Evolutionary conservation across 768 basidiomycete species (phyloP).

Genomic region (Galerina marginata): DNA sequence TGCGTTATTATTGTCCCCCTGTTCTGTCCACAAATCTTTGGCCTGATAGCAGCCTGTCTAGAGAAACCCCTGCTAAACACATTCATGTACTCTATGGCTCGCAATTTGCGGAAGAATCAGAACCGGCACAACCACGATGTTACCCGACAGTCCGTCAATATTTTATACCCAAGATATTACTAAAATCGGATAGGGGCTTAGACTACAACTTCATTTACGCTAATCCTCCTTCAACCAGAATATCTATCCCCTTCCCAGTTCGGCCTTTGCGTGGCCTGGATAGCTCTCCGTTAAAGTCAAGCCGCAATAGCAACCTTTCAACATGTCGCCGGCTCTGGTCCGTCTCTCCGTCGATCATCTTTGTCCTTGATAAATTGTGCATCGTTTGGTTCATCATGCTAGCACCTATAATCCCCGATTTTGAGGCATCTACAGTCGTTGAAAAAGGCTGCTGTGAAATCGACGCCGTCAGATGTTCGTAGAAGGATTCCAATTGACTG

Average conservation of each 20-base stretch:
- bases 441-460: constrained; percentile 78
- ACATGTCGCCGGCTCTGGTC: constrained; percentile 79
- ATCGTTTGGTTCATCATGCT: constrained; percentile 61
- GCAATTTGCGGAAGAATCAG: constrained; percentile 16
- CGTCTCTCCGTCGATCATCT: constrained; percentile 56
- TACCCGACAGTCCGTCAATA: neutral
- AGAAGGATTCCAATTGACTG: constrained; percentile 72
- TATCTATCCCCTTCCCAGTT: constrained; percentile 36
- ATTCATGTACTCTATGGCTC: constrained; percentile 11
- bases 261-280: constrained; percentile 51
- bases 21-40: constrained; percentile 16
- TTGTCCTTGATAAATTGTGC: constrained; percentile 56
- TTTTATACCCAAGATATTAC: constrained; percentile 4
- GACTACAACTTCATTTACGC: constrained; percentile 5
- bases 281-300: constrained; percentile 86
- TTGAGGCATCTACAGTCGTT: constrained; percentile 69
- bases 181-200: constrained; percentile 11
- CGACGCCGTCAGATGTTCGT: constrained; percentile 77
- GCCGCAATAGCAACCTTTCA: constrained; percentile 77
- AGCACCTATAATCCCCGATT: constrained; percentile 63
- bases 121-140: constrained; percentile 2
- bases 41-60: constrained; percentile 1
- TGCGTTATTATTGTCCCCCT: constrained; percentile 29
- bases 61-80: constrained; percentile 3
- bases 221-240: constrained; percentile 48